Conservation (phyloP, 2,329 filamentous ascomycete species). For the Trichoderma oligosporum region DNA sequence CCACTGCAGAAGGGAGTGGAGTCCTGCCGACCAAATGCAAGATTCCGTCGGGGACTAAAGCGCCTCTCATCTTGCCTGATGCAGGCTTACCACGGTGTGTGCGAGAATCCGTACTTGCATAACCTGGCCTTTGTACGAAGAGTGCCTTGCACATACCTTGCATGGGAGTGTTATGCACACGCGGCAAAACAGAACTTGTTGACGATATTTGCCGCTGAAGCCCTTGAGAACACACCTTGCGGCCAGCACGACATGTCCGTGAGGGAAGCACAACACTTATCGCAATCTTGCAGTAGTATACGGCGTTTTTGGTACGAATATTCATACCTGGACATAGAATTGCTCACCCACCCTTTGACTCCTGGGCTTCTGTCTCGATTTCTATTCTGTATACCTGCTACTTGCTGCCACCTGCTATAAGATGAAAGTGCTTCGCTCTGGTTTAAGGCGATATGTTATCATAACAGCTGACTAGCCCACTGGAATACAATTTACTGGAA, state of each 20-base stretch:
- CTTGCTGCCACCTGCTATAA: too few species aligned
- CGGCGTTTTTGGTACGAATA: too few species aligned
- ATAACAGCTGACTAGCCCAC: too few species aligned
- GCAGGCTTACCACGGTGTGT: conserved; percentile 18
- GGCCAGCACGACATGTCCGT: background rate
- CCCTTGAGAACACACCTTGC: background rate
- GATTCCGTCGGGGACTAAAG: conserved; percentile 28
- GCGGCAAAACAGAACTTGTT: background rate
- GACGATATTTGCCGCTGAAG: background rate
- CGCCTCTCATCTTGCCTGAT: conserved; percentile 20
- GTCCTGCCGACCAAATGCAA: conserved; percentile 27
- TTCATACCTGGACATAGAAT: background rate
- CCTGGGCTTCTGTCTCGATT: too few species aligned
- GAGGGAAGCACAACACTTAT: too few species aligned
- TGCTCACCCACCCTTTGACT: background rate
- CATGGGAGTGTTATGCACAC: conserved; percentile 7
- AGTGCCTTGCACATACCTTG: conserved; percentile 15
- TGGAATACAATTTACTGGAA: too few species aligned
- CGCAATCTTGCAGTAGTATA: too few species aligned
- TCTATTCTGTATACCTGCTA: too few species aligned
- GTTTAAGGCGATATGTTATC: background rate
- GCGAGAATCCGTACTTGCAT: conserved; percentile 19
- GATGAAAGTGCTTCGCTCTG: too few species aligned
- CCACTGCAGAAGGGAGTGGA: conserved; percentile 20
- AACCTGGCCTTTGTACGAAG: background rate